Conservation (phyloP, 495 filamentous ascomycete genomes). For the Aspergillus sparsus region DNA sequence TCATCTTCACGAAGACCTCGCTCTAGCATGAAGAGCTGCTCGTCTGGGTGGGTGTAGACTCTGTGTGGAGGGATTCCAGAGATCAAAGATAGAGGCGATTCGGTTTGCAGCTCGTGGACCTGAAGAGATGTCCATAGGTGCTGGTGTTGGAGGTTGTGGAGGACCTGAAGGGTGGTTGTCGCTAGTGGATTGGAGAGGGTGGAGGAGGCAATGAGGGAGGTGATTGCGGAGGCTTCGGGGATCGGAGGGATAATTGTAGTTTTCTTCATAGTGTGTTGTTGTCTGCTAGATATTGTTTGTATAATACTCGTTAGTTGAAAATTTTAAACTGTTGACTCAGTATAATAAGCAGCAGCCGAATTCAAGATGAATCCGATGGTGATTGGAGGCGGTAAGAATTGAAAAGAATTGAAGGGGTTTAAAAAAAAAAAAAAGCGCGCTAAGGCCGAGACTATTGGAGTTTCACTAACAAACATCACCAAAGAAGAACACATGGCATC, state of each 20-base stretch:
- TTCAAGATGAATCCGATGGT: background rate
- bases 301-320: background rate
- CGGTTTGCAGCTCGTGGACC: conserved; percentile 48
- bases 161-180: conserved; percentile 65
- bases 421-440: conserved; percentile 16
- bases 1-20: conserved; percentile 48
- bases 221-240: conserved; percentile 35
- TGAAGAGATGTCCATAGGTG: conserved; percentile 79
- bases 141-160: conserved; percentile 81
- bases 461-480: conserved; percentile 22
- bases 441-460: conserved; percentile 18
- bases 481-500: conserved; percentile 48
- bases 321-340: background rate
- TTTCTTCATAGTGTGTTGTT: background rate
- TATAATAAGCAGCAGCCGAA: background rate
- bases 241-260: conserved; percentile 2
- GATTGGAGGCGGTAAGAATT: conserved; percentile 6
- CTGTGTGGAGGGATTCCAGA: conserved; percentile 85
- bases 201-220: conserved; percentile 34
- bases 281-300: background rate
- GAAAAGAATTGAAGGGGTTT: conserved; percentile 6
- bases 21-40: conserved; percentile 78
- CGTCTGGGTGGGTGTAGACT: conserved; percentile 90
- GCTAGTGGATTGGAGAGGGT: conserved; percentile 32
- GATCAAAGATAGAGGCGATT: conserved; percentile 61